Evolutionary conservation across 2,329 filamentous ascomycete species (phyloP), one percentile per base, ranked within the genome.

Genomic region (Phaeosphaeria sp.): DNA sequence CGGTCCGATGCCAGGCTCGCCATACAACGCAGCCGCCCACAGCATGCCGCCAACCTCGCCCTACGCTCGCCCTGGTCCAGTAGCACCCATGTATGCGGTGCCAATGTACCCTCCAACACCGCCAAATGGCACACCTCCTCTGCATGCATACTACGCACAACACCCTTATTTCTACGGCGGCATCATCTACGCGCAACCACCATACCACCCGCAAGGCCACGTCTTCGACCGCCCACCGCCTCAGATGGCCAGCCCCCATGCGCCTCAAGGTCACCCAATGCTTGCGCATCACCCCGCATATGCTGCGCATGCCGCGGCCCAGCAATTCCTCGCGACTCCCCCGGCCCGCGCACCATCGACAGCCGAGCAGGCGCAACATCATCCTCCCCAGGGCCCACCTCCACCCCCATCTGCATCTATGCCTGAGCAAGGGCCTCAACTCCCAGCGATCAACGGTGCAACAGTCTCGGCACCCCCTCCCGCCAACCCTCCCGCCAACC

Each of bases 1-100:
- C 64, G 86, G 90, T 0, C 92, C 87, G 6, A 88, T 89, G 85
- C 78, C 81, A 30, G 82, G 82, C 21, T 85, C 84, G 9, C 82
- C 84, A 17, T 87, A 86, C 71, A 78, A 83, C 6, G 80, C 84
- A 25, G 56, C 72, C n/a, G 81, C 78, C 39, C 77, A 86, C 57
- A 79, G 78, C 49, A 81, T 85, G 69, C 74, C 88, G 2, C 88
- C 90, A 81, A 67, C 69, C 44, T 76, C 85, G 74, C 69, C 81
- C 77, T 71, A 83, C 80, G 61, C 77, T 68, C 73, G 77, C 62
- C 75, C 76, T 60, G 65, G 78, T 60, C 68, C 79, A 53, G 78
- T 76, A 51, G 74, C 75, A 54, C 75, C 71, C 57, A 78, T 77
- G 64, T 79, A 74, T 73, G 65, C 66, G 6, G 79, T 77, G 65